These are phyloP conservation scores for Trichomonascaceae sp. DNA, from an alignment of 1,139 yeast genomes.

Conservation along the genomic window DNA sequence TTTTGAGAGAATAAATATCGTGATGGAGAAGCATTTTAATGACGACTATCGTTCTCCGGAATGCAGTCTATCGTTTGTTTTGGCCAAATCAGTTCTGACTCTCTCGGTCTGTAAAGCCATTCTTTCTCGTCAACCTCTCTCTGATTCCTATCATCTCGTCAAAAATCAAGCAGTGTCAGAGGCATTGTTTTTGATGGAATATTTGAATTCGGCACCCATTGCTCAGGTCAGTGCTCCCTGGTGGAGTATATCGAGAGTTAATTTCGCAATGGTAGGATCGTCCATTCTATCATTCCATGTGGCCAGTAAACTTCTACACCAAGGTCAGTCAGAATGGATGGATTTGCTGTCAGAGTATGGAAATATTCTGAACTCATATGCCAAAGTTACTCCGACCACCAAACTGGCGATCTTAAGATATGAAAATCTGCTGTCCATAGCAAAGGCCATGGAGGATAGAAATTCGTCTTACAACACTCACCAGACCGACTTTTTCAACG, in stretches of 20 bases:
- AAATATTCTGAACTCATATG: background rate
- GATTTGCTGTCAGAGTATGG: background rate
- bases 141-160: background rate
- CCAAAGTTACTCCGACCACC: background rate
- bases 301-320: background rate
- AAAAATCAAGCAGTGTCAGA: background rate
- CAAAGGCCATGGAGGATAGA: background rate
- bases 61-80: background rate
- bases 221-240: background rate
- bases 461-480: background rate
- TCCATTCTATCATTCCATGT: background rate
- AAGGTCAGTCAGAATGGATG: background rate
- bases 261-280: conserved; percentile 4
- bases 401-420: conserved; percentile 1
- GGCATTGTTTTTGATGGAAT: background rate
- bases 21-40: background rate
- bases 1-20: background rate
- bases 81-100: background rate
- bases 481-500: conserved; percentile 1
- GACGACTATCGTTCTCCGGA: background rate
- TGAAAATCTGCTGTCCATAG: conserved; percentile 3
- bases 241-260: conserved; percentile 3
- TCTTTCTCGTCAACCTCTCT: background rate
- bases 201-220: background rate
- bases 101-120: background rate